These are phyloP conservation scores for Polymyxa betae DNA, from an alignment of 208 protist genomes.

Conservation along the genomic window DNA sequence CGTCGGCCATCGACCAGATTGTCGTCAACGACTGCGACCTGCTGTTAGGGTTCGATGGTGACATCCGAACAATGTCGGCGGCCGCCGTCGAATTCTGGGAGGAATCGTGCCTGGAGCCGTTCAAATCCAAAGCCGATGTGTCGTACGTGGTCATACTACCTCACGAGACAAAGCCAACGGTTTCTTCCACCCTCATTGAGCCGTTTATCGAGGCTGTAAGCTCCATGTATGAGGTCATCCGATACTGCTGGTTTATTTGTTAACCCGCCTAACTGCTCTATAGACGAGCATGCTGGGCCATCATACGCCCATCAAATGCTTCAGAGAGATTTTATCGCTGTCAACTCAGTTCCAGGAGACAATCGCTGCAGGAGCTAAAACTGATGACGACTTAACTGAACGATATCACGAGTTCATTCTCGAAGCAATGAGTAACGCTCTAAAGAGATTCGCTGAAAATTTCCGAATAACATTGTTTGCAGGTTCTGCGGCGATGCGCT, in stretches of 20 bases:
- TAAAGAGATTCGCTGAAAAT: neutral
- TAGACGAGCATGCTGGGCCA: conserved; percentile 46
- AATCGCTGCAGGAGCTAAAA: neutral
- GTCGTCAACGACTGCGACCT: conserved; percentile 9
- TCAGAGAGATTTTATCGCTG: neutral
- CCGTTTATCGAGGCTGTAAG: neutral
- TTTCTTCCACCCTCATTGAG: neutral
- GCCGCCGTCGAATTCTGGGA: neutral
- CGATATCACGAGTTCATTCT: conserved; percentile 30
- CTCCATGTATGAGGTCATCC: conserved; percentile 25
- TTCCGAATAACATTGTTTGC: neutral
- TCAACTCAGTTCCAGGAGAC: neutral
- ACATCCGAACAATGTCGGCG: conserved; percentile 28
- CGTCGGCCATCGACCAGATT: neutral
- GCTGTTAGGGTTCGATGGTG: conserved; percentile 30
- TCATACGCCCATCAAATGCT: conserved; percentile 35
- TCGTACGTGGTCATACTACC: neutral
- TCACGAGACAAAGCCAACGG: neutral
- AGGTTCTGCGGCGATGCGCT: conserved; percentile 28
- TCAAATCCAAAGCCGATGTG: conserved; percentile 47
- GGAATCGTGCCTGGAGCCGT: conserved; percentile 28
- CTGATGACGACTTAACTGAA: neutral
- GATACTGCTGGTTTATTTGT: neutral
- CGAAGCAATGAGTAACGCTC: neutral
- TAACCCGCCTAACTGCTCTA: neutral